These are phyloP conservation scores for Colletotrichum sp. DNA, from an alignment of 2,329 filamentous ascomycete genomes.

Conservation along the genomic window DNA sequence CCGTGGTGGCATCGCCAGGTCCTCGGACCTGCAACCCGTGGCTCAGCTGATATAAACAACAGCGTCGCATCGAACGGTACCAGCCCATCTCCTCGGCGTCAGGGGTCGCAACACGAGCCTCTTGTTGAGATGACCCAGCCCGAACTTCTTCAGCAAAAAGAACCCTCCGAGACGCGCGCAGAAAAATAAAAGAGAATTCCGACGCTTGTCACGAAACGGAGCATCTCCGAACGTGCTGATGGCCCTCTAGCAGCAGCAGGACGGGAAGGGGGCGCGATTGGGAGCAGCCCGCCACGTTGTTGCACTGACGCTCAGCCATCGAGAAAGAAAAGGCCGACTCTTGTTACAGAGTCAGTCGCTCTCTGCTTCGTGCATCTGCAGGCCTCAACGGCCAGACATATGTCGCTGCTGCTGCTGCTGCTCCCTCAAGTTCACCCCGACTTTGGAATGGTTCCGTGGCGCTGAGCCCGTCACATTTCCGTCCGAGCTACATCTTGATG, in stretches of 20 bases:
- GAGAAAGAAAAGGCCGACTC: background rate
- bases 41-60: slow-evolving; percentile 9
- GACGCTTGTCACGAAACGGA: slow-evolving; percentile 13
- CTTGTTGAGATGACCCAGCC: slow-evolving; percentile 7
- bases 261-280: background rate
- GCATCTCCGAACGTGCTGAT: background rate
- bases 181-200: background rate
- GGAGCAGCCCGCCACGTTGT: background rate
- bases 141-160: slow-evolving; percentile 3
- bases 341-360: background rate
- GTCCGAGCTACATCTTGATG: slow-evolving; percentile 4
- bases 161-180: background rate
- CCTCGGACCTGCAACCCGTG: slow-evolving; percentile 1
- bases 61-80: background rate
- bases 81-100: background rate
- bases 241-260: background rate
- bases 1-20: background rate
- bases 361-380: background rate
- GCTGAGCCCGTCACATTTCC: background rate
- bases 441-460: background rate
- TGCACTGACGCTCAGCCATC: slow-evolving; percentile 5
- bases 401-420: background rate
- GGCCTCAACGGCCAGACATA: background rate
- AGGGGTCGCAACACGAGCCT: slow-evolving; percentile 14
- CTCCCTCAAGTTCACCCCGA: background rate